phyloP scores from a whole-genome alignment of 1,284 basidiomycete species.

The Cutaneotrichosporon dermatis region DNA sequence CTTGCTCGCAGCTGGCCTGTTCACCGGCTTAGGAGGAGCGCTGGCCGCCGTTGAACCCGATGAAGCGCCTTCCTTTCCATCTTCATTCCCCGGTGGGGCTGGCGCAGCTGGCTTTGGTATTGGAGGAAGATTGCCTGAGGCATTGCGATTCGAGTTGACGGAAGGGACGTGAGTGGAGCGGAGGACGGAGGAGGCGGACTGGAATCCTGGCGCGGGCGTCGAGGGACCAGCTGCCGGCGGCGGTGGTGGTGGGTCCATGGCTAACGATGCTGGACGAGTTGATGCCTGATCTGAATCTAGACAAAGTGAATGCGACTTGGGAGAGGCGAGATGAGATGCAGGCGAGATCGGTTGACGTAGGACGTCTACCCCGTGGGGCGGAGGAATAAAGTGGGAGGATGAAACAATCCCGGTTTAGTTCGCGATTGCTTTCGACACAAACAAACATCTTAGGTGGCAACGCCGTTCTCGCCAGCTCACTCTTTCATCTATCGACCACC shows the following conservation, averaged over 20 bases:
- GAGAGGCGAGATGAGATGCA: background rate
- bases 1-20: slow-evolving; percentile 38
- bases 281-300: background rate
- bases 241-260: slow-evolving; percentile 17
- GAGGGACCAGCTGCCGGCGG: background rate
- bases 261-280: background rate
- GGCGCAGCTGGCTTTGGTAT: slow-evolving; percentile 3
- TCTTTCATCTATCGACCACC: background rate
- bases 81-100: background rate
- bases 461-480: background rate
- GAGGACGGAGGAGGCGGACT: slow-evolving; percentile 23
- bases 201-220: slow-evolving; percentile 9
- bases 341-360: slow-evolving; percentile 10
- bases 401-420: background rate
- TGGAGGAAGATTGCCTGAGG: slow-evolving; percentile 18
- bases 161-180: slow-evolving; percentile 15
- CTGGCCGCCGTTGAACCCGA: background rate
- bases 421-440: background rate
- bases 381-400: background rate
- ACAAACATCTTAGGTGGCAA: background rate
- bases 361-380: background rate
- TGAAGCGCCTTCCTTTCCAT: background rate
- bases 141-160: slow-evolving; percentile 21
- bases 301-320: background rate
- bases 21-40: slow-evolving; percentile 21